Conservation (phyloP, 768 basidiomycete genomes). For the Boletus bicolor region DNA sequence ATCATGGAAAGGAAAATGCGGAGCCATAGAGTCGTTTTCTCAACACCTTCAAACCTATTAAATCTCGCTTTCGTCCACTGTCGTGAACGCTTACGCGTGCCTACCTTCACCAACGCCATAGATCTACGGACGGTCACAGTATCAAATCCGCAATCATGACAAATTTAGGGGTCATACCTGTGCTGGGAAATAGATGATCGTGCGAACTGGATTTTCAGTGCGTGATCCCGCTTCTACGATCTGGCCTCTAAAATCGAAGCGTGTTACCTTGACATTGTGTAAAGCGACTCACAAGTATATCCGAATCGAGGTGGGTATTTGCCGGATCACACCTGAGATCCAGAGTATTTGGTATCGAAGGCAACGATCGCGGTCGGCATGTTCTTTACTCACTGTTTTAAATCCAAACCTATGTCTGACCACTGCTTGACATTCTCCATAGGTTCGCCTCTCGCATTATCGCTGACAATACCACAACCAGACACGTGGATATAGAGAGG, state of each 20-base stretch:
- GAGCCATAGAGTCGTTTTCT: conserved; percentile 37
- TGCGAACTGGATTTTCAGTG: conserved; percentile 40
- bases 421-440: conserved; percentile 33
- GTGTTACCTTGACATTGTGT: not conserved
- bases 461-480: conserved; percentile 38
- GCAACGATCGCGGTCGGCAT: not conserved
- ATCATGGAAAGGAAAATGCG: conserved; percentile 36
- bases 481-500: conserved; percentile 46
- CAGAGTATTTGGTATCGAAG: not conserved
- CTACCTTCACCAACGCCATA: conserved; percentile 43
- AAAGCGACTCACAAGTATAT: conserved; percentile 25
- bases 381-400: conserved; percentile 26
- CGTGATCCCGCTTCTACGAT: conserved; percentile 41
- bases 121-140: conserved; percentile 26
- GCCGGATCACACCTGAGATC: conserved; percentile 24
- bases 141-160: not conserved
- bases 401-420: conserved; percentile 37
- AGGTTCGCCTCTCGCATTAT: conserved; percentile 40
- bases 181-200: conserved; percentile 41
- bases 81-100: not conserved
- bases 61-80: not conserved
- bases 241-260: conserved; percentile 7
- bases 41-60: conserved; percentile 25
- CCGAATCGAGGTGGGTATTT: conserved; percentile 34
- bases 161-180: conserved; percentile 18